Conservation (phyloP, 108 stramenopile species). For the Cyclotella choctawhatcheeana region DNA sequence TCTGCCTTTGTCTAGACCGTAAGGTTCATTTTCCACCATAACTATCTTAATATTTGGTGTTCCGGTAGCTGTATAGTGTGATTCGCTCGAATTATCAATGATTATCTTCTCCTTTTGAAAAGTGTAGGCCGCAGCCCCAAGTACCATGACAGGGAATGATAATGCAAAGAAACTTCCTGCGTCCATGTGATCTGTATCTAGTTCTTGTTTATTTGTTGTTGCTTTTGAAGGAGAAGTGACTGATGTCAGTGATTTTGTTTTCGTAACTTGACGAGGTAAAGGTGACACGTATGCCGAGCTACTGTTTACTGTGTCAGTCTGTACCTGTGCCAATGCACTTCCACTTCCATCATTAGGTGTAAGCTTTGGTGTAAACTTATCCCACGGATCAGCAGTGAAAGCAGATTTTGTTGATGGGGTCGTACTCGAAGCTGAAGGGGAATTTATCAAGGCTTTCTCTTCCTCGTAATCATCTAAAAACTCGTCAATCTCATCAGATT, state of each 20-base stretch:
- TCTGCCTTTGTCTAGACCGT: constrained; percentile 34
- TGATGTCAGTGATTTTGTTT: neutral
- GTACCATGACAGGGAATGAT: constrained; percentile 4
- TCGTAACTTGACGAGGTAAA: neutral
- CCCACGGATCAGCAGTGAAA: neutral
- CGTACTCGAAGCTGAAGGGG: too few relatives aligned
- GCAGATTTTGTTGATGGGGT: too few relatives aligned
- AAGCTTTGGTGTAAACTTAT: constrained; percentile 8
- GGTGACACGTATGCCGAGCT: too few relatives aligned
- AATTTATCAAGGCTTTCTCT: neutral
- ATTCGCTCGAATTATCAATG: neutral
- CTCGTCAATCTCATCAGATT: neutral
- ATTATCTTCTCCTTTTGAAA: neutral
- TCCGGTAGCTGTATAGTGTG: constrained; percentile 1
- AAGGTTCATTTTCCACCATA: constrained; percentile 34
- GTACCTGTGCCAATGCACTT: neutral
- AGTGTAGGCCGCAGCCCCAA: neutral
- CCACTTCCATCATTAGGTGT: constrained; percentile 2
- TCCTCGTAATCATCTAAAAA: neutral
- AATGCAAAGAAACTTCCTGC: neutral
- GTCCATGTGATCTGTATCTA: constrained; percentile 13
- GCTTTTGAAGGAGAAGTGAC: too few relatives aligned
- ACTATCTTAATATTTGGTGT: constrained; percentile 25
- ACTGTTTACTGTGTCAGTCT: neutral
- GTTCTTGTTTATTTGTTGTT: neutral